phyloP scores from a whole-genome alignment of 768 basidiomycete species.

The Clitopilus hobsonii region DNA sequence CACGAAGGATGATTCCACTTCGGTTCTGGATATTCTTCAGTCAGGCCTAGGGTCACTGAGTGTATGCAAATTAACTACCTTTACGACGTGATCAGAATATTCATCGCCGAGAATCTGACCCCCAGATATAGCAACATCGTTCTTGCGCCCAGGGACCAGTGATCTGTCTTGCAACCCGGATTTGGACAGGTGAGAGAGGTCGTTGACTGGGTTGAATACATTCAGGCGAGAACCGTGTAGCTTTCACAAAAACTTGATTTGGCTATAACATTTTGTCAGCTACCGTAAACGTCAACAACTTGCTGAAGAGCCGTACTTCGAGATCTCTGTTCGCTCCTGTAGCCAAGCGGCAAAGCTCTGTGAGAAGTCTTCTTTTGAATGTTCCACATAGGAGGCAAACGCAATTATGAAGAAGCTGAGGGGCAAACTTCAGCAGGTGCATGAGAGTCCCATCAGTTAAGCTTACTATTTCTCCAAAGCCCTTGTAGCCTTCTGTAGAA shows the following conservation, averaged over 20 bases:
- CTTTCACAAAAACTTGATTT: constrained; percentile 82
- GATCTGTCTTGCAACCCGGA: constrained; percentile 54
- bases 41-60: not conserved
- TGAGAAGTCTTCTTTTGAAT: constrained; percentile 52
- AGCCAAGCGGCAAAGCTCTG: constrained; percentile 81
- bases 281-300: constrained; percentile 1
- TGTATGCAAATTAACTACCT: constrained; percentile 38
- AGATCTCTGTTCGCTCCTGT: constrained; percentile 84
- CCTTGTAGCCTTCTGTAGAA: constrained; percentile 63
- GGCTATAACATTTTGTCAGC: constrained; percentile 38
- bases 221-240: constrained; percentile 76
- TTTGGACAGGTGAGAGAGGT: constrained; percentile 78
- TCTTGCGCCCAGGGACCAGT: constrained; percentile 62
- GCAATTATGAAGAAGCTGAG: constrained; percentile 89
- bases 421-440: not conserved
- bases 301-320: constrained; percentile 46
- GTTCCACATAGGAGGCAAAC: constrained; percentile 84
- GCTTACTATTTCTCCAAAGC: constrained; percentile 89
- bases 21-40: constrained; percentile 54
- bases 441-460: not conserved
- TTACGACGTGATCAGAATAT: constrained; percentile 91
- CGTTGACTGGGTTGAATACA: constrained; percentile 89
- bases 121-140: constrained; percentile 70
- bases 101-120: constrained; percentile 92
- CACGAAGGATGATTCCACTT: constrained; percentile 88